These are phyloP conservation scores for Pulveroboletus ravenelii DNA, from an alignment of 768 basidiomycete genomes.

Conservation along the genomic window DNA sequence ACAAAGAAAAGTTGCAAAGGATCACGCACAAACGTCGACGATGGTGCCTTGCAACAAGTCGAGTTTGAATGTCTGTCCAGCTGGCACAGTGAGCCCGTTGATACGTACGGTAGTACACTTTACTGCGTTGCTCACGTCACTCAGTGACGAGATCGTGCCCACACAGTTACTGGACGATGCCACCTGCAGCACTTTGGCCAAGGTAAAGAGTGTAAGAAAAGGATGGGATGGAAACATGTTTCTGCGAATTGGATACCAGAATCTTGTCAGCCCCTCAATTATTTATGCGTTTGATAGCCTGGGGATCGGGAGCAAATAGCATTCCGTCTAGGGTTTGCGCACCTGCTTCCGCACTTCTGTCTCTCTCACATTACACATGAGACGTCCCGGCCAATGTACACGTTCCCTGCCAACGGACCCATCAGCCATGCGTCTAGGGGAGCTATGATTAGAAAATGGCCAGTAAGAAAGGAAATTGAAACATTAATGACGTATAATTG, in stretches of 20 bases:
- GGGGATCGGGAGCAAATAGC: too few relatives aligned
- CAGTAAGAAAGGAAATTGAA: too few relatives aligned
- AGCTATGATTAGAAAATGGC: too few relatives aligned
- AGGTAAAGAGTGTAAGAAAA: slow-evolving; percentile 16
- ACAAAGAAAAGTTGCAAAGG: background rate
- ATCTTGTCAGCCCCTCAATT: too few relatives aligned
- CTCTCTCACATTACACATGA: too few relatives aligned
- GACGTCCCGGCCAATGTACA: too few relatives aligned
- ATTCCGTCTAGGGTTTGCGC: too few relatives aligned
- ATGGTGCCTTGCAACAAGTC: slow-evolving; percentile 44
- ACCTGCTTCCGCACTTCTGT: too few relatives aligned
- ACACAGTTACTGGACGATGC: slow-evolving; percentile 31
- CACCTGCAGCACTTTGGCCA: slow-evolving; percentile 10
- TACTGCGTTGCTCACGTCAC: slow-evolving; percentile 48
- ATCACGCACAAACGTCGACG: slow-evolving; percentile 52
- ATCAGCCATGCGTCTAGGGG: too few relatives aligned
- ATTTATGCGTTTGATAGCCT: background rate
- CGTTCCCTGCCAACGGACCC: too few relatives aligned
- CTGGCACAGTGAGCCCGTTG: slow-evolving; percentile 52
- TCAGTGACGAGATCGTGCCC: slow-evolving; percentile 51
- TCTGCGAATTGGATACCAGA: background rate
- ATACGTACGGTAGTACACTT: slow-evolving; percentile 56
- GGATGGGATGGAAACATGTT: slow-evolving; percentile 7
- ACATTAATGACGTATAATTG: too few relatives aligned
- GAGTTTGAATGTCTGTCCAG: slow-evolving; percentile 47